Conservation (phyloP, 768 basidiomycete genomes). For the Clavulina sp. region DNA sequence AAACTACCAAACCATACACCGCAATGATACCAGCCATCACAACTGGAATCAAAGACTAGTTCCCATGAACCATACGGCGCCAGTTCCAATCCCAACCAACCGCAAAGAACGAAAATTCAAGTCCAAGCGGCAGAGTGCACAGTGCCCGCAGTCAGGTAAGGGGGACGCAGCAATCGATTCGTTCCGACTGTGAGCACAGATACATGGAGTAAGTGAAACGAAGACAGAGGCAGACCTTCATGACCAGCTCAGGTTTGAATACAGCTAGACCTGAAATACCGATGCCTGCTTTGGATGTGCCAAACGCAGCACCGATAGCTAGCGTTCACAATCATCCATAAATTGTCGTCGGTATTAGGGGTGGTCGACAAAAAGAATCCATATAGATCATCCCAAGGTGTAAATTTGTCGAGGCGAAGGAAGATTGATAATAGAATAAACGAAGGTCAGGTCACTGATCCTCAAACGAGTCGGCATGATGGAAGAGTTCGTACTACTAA, state of each 20-base stretch:
- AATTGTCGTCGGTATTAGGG: not conserved
- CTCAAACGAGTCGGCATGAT: not conserved
- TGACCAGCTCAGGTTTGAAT: slow-evolving; percentile 91
- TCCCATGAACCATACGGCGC: not conserved
- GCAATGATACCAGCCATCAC: slow-evolving; percentile 99
- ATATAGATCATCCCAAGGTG: slow-evolving; percentile 3
- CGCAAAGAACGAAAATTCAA: not conserved
- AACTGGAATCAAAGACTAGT: slow-evolving; percentile 81
- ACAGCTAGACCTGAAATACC: slow-evolving; percentile 89
- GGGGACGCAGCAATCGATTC: not conserved
- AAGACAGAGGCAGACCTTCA: slow-evolving; percentile 51
- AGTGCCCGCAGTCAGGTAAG: not conserved
- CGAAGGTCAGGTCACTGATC: not conserved
- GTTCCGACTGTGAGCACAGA: not conserved
- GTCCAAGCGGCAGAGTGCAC: not conserved
- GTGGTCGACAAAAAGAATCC: not conserved
- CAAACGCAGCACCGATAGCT: slow-evolving; percentile 92
- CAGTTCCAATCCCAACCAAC: not conserved
- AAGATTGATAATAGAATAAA: not conserved
- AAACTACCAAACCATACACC: slow-evolving; percentile 91
- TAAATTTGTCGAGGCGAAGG: not conserved
- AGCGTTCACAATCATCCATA: too few species aligned
- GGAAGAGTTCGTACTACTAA: slow-evolving; percentile 57
- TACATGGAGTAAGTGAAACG: not conserved
- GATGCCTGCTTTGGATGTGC: slow-evolving; percentile 92